Evolutionary conservation across 768 basidiomycete species (phyloP).

Genomic region (Tephrocybe rancida): DNA sequence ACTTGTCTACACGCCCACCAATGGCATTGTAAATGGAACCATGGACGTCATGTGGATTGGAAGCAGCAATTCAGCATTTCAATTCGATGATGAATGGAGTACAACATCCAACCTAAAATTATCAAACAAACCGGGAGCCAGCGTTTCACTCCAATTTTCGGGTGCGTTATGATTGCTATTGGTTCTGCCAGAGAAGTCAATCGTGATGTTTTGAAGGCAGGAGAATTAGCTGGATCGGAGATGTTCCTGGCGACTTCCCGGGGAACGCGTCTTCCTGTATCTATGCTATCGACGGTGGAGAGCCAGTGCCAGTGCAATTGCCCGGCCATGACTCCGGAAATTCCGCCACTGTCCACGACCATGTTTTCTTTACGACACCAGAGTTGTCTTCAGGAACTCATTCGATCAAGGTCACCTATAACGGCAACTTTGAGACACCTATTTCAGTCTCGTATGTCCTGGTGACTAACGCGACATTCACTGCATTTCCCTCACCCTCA

Average conservation of each 20-base stretch:
- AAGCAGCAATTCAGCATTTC: neutral
- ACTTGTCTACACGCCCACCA: neutral
- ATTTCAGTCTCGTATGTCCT: neutral
- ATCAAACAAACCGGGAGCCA: neutral
- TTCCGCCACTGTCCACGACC: neutral
- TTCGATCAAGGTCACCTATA: neutral
- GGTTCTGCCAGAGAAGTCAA: neutral
- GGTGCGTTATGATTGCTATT: neutral
- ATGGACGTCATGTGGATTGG: neutral
- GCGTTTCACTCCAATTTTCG: neutral
- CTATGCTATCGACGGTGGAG: constrained; percentile 1
- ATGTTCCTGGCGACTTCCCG: neutral
- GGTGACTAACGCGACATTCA: neutral
- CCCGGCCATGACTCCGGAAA: neutral
- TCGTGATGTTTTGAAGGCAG: neutral
- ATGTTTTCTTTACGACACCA: neutral
- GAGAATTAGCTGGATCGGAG: neutral
- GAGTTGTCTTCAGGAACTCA: neutral
- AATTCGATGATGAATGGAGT: neutral
- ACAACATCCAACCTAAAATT: neutral
- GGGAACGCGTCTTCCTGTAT: neutral
- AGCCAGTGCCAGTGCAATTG: neutral
- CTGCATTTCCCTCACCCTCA: neutral
- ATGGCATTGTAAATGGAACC: neutral
- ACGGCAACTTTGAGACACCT: neutral